Base-by-base conservation (phyloP, 2,329 filamentous ascomycete genomes). In the Sclerotinia subarctica region DNA sequence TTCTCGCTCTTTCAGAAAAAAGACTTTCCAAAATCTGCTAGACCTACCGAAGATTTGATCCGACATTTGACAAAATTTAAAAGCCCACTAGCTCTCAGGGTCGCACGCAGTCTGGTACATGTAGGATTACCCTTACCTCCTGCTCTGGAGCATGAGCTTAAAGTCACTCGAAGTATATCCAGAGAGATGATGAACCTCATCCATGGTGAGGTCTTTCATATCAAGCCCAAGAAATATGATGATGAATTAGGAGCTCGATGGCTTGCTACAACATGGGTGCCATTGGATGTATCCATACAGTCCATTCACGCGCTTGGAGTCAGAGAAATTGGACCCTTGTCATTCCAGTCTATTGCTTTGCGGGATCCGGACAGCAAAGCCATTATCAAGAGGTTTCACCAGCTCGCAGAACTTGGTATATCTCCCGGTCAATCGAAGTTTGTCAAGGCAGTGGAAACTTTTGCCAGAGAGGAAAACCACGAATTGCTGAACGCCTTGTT, bases 221-320 rank as follows among this genome's bases (percentile, higher is more conserved):
- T 77, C 8, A 66, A 74, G 26, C 78, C 75, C 47, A 86, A 84
- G 69, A 78, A 79, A 11, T 85, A 88, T 70, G 89, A 86, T 74
- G 92, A 95, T 77, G 79, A 82, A 0, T 84, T 96, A 42, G 90
- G 91, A 24, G 90, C 93, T n/a, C 86, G 89, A 71, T 88, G 93
- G 80, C 94, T 97, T 76, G 93, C 93, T 13, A 90, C 88, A 1
- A 89, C 83, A 68, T 90, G 91, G 77, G 84, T 95, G 29, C 86
- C 89, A 1, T 81, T 93, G 13, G 88, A 94, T 67, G 85, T 90
- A 72, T 87, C 92, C 35, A 86, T 96, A 66, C 85, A 85, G 46
- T 84, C 91, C 8, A 81, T 95, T 24, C 83, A 85, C 67, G 86
- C 90, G 73, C 85, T 96, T 64, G 91, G 91, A 2, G 81, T 96